Base-by-base conservation (phyloP, 2,329 filamentous ascomycete species). In the Colletotrichum euphorbiae region DNA sequence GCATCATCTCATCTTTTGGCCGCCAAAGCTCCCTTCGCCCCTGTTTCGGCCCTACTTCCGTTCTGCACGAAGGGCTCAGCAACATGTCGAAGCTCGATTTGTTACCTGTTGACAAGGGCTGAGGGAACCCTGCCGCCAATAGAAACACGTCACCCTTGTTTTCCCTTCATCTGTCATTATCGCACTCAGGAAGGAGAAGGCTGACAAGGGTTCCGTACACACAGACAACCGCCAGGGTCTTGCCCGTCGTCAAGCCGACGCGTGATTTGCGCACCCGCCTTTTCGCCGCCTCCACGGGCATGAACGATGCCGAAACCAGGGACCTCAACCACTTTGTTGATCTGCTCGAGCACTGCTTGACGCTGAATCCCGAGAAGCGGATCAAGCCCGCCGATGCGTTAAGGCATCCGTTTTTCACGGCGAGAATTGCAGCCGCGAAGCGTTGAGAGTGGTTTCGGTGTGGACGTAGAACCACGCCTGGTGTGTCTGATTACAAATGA, bases 341-440 rank as follows among this genome's bases (percentile, higher is more conserved):
- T 78, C 82, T 99, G 55, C 81, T 99, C 65, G 94, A 97, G 75
- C 91, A 92, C 62, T 98, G 94, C 77, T 84, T 99, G 71, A 89
- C 91, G 67, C 85, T 98, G 71, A 97, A 98, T 76, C 93, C 95
- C 1, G 94, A 97, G 77, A 97, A 97, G 84, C 88, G 96, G 70
- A 92, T 96, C 74, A 95, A 92, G 52, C 93, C 96, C 0, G 84
- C 87, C 13, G 94, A 98, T 75, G 96, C 96, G 55, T 82, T 98
- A 73, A 91, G 90, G 75, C 95, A 98, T 82, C 92, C 92, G 1
- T 98, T 98, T 79, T 93, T 98, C 73, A 82, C 81, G 28, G 81
- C 84, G 24, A 79, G 78, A 76, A 75, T 77, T 63, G 69, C 61
- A 45, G 68, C 64, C 36, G 56, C 65, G 36, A 73, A 68, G 68